Evolutionary conservation across 495 filamentous ascomycete genomes (phyloP), one percentile per base, ranked within the genome.

Genomic region (Aspergillus affinis): DNA sequence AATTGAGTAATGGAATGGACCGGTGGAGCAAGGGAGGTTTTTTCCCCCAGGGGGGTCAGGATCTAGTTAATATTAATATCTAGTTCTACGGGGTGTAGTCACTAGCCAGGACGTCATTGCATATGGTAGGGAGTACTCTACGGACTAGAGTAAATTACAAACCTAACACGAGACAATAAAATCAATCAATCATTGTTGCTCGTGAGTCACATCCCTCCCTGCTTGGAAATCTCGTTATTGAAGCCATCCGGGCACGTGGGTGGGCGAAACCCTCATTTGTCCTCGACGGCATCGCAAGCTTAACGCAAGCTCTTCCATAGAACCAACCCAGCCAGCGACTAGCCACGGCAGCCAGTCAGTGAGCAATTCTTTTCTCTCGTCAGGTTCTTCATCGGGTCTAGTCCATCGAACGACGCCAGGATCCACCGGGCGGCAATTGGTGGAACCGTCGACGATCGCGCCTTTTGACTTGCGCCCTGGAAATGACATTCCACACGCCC

Each of bases 1-100:
- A 15, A 45, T 58, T 58, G 56, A 26, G 56, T 58, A 58, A 58
- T 58, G 47, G 12, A 41, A 41, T 41, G 36, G 36, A 4, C 36
- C 13, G 36, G 36, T 41, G 36, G 36, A 41, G 36, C 36, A 41
- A 41, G 36, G 36, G 10, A 17, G 36, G n/a, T n/a, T n/a, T 15
- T 4, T 41, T 10, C 36, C 36, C 36, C 23, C 23, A 26, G 12
- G 36, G 36, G 36, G 36, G 3, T 4, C 9, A 41, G 36, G 36
- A 41, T 41, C 36, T 41, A 13, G 7, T 32, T 8, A 32, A 32
- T 32, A 32, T 32, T 32, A 12, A 41, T 41, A 41, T 41, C 36
- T 41, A 15, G 13, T 17, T 12, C 23, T 1, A 32, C 29, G 6
- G 29, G 1, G 29, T 32, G 8, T 10, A 32, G 29, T 8, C 30